Evolutionary conservation across 805 yeast species (phyloP), one percentile per base, ranked within the genome.

Genomic region (Starmera amethionina): DNA sequence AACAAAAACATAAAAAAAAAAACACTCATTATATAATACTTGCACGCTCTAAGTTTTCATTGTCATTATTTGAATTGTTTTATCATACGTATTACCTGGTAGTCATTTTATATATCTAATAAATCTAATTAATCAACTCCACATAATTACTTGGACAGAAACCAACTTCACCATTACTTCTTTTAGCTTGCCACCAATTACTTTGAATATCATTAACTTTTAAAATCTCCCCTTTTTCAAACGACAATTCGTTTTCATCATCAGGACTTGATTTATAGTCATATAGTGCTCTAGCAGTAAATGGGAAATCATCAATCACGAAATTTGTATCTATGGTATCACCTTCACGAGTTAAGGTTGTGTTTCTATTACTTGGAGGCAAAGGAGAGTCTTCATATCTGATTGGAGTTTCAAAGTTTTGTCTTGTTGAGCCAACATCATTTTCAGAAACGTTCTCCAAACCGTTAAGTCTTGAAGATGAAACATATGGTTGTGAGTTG

Each of bases 181-280:
- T 76, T 59, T 83, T 77, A 33, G 96, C 97, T 64, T 88, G 96
- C 97, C 97, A 90, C 98, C 98, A 90, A 64, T 94, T 80, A 36
- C 97, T 97, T 48, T 84, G 84, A 42, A 87, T 86, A 55, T 90
- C 97, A 50, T 86, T 86, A 30, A 90, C 95, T 53, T 81, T 87
- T 59, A 90, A 72, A n/a, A 87, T 66, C 60, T 90, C 97, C 41
- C 93, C 96, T 60, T 89, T 87, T 47, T 72, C 78, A 55, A 90
- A 93, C 5, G 95, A 82, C 19, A 90, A 75, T 64, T 90, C 98
- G 55, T 89, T 88, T 46, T 82, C 87, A 60, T 90, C 98, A 42
- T 82, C 94, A 2, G 90, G 93, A 52, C 83, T 87, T 7, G 97
- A 96, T 39, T 78, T 78, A 59, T 93, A 90, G 37, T 82, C 72